Percentiles rank a stretch among this genome's conserved stretches.
phyloP scores from a whole-genome alignment of 768 basidiomycete genomes.

The Tricholoma bakamatsutake region DNA sequence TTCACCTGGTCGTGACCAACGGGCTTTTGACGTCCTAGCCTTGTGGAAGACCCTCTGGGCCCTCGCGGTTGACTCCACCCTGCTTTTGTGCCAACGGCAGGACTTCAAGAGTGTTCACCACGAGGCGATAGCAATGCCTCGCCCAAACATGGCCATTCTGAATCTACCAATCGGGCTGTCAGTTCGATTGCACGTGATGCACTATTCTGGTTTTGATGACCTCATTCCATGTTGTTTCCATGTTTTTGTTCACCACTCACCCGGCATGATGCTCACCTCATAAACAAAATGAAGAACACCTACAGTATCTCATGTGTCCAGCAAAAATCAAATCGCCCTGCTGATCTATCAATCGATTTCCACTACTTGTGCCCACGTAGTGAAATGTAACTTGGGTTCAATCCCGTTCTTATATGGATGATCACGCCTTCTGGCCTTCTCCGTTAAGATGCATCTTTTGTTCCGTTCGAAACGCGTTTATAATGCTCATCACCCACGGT shows the following conservation, averaged over 20 bases:
- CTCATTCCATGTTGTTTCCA: neutral
- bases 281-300: neutral
- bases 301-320: neutral
- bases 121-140: conserved; percentile 26
- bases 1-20: conserved; percentile 22
- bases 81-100: conserved; percentile 24
- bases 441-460: neutral
- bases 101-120: conserved; percentile 19
- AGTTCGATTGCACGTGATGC: conserved; percentile 17
- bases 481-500: neutral
- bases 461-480: neutral
- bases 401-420: neutral
- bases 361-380: too few relatives aligned
- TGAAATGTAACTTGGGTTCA: too few relatives aligned
- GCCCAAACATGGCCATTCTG: conserved; percentile 12
- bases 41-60: conserved; percentile 25
- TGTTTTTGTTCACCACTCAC: neutral
- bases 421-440: neutral
- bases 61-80: conserved; percentile 19
- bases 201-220: neutral
- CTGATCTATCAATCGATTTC: too few relatives aligned
- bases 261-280: neutral
- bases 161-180: conserved; percentile 8
- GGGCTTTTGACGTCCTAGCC: conserved; percentile 22
- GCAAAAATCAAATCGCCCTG: too few relatives aligned